Evolutionary conservation across 495 filamentous ascomycete species (phyloP), one percentile per base, ranked within the genome.

Genomic region (Aspergillus heteromorphus): DNA sequence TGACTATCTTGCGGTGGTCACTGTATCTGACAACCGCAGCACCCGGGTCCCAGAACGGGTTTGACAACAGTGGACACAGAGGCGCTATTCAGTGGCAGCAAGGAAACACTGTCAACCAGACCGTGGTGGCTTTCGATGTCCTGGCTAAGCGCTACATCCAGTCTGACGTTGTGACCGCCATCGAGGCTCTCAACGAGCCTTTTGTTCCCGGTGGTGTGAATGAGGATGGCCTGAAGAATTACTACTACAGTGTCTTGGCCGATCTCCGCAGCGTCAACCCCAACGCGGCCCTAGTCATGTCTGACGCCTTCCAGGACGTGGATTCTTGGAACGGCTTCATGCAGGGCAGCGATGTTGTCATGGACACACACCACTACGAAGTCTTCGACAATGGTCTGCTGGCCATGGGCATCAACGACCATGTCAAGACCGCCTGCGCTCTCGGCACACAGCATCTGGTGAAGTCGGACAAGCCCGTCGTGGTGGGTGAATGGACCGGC

Each of bases 1-100:
- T 2, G 9, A 6, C 18, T 11, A n/a, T 14, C 6, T 17, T 17
- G 30, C 40, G 2, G 20, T n/a, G 29, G n/a, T 34, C 7, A 13
- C 30, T 13, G 29, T n/a, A 16, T 2, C 11, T 40, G 11, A 30
- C 18, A 10, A 18, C 7, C 2, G 10, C 13, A 79, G 86, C 82
- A 17, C 88, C 88, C 18, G 87, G 86, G 9, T 87, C 83, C 20
- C 88, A 92, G 64, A 92, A 92, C 59, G 88, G 88, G 16, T 91
- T 89, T 65, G 89, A 90, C 65, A 90, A 91, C 67, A 83, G 77
- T 41, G 88, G 87, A 8, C 73, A 74, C 49, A 79, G 79, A 56
- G 88, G 86, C n/a, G 52, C 71, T 6, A 79, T 91, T 38, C 60
- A 78, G 10, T 91, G 87, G 87, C 78, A 79, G 51, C 66, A 76